These are phyloP conservation scores for Mimosa pudica DNA, from an alignment of 306 rosid genomes.

Conservation along the genomic window DNA sequence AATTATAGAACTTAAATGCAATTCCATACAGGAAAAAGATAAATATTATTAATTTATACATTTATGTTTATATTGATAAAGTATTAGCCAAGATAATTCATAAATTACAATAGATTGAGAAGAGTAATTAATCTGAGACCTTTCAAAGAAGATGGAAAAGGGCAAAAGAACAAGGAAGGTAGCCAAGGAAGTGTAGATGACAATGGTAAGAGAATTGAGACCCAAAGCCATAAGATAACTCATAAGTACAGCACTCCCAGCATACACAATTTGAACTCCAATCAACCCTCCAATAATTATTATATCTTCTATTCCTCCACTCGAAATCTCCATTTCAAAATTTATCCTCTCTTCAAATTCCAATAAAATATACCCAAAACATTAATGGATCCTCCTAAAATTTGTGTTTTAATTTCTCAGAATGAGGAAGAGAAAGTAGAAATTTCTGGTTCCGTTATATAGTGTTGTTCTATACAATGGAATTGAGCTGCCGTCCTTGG, in stretches of 20 bases:
- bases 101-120: too few relatives aligned
- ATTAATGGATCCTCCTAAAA: not conserved
- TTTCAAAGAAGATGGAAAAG: conserved; percentile 66
- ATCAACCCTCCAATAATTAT: conserved; percentile 62
- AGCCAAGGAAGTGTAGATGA: conserved; percentile 56
- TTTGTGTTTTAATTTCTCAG: not conserved
- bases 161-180: conserved; percentile 67
- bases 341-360: not conserved
- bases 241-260: conserved; percentile 64
- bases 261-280: conserved; percentile 63
- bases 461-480: not conserved
- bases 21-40: not conserved
- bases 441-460: too few relatives aligned
- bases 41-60: too few relatives aligned
- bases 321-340: conserved; percentile 7
- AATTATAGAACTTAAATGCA: too few relatives aligned
- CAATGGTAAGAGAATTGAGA: conserved; percentile 57
- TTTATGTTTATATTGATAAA: too few relatives aligned
- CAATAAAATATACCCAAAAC: too few relatives aligned
- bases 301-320: conserved; percentile 50
- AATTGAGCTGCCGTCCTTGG: conserved; percentile 28
- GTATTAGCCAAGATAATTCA: too few relatives aligned
- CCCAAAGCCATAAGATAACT: conserved; percentile 80
- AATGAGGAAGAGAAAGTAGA: not conserved
- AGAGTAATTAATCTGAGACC: conserved; percentile 37